phyloP scores from a whole-genome alignment of 2,329 filamentous ascomycete genomes.

The Eutypella sp. region DNA sequence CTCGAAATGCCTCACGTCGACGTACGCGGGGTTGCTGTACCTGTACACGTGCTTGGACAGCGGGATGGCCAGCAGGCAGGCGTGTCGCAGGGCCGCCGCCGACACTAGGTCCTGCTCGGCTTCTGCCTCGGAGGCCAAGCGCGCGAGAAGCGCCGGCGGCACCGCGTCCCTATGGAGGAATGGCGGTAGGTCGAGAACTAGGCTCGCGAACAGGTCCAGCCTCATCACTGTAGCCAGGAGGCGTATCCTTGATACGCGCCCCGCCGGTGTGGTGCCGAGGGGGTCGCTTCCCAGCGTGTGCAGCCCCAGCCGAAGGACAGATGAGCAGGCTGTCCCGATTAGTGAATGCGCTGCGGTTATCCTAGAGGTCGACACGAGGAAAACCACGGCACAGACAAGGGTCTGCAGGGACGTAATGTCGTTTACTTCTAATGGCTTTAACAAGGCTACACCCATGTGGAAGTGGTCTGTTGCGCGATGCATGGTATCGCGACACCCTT shows the following conservation, averaged over 20 bases:
- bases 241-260: not conserved
- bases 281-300: not conserved
- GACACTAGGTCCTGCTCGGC: conserved; percentile 1
- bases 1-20: conserved; percentile 3
- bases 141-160: not conserved
- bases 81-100: conserved; percentile 3
- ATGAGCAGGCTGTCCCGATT: conserved; percentile 5
- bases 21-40: not conserved
- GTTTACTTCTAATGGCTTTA: conserved; percentile 2
- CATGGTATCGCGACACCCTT: conserved; percentile 1
- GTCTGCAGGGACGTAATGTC: conserved; percentile 4
- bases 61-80: conserved; percentile 4
- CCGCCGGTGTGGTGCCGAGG: not conserved
- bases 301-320: conserved; percentile 3
- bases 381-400: conserved; percentile 3
- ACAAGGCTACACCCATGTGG: conserved; percentile 1
- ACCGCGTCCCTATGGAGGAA: conserved; percentile 3
- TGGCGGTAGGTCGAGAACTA: conserved; percentile 4
- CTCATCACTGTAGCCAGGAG: conserved; percentile 1
- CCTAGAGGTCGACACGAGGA: conserved; percentile 5
- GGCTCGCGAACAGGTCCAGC: conserved; percentile 3
- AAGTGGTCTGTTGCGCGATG: conserved; percentile 3
- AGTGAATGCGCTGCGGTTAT: conserved; percentile 3
- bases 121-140: conserved; percentile 1
- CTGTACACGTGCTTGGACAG: not conserved